Percentiles rank a stretch among this genome's conserved stretches.
Evolutionary conservation across 2,329 filamentous ascomycete species (phyloP).

Genomic region (Graphilbum sp.): DNA sequence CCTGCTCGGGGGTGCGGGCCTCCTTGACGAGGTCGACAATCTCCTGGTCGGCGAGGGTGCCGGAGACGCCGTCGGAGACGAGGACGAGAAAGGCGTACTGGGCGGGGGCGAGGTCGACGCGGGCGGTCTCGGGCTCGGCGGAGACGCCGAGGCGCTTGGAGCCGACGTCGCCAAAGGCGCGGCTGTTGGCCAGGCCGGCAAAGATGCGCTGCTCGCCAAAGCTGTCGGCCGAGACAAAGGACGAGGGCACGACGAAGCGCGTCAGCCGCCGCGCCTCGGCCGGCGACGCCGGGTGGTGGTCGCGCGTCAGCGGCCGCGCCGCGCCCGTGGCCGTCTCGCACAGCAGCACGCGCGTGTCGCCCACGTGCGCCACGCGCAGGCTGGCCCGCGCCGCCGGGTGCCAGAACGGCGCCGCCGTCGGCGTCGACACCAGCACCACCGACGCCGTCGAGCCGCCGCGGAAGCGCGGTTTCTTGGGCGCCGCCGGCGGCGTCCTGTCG

Average conservation of each 20-base stretch:
- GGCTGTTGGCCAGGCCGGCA: slow-evolving; percentile 83
- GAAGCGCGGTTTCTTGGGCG: slow-evolving; percentile 55
- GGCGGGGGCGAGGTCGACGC: slow-evolving; percentile 62
- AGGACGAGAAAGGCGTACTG: slow-evolving; percentile 84
- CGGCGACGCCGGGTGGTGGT: slow-evolving; percentile 84
- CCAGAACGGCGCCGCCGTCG: slow-evolving; percentile 87
- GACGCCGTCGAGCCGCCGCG: slow-evolving; percentile 89
- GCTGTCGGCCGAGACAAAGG: slow-evolving; percentile 70
- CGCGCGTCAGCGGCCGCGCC: slow-evolving; percentile 67
- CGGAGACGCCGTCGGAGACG: slow-evolving; percentile 77
- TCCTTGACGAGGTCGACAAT: slow-evolving; percentile 95
- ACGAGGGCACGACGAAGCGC: slow-evolving; percentile 43
- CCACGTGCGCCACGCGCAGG: slow-evolving; percentile 75
- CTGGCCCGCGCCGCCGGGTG: slow-evolving; percentile 75
- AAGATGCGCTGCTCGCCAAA: slow-evolving; percentile 90
- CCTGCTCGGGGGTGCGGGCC: slow-evolving; percentile 77
- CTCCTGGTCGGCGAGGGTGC: slow-evolving; percentile 78
- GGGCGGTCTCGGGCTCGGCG: slow-evolving; percentile 77
- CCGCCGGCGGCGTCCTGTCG: slow-evolving; percentile 48
- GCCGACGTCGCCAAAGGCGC: slow-evolving; percentile 82
- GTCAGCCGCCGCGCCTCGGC: slow-evolving; percentile 69
- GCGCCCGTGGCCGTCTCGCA: slow-evolving; percentile 73
- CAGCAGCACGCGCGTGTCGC: slow-evolving; percentile 80
- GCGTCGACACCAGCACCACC: slow-evolving; percentile 78
- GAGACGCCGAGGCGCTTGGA: slow-evolving; percentile 88